Base-by-base conservation (phyloP, 1,284 basidiomycete genomes). In the Retiboletus flavoniger region DNA sequence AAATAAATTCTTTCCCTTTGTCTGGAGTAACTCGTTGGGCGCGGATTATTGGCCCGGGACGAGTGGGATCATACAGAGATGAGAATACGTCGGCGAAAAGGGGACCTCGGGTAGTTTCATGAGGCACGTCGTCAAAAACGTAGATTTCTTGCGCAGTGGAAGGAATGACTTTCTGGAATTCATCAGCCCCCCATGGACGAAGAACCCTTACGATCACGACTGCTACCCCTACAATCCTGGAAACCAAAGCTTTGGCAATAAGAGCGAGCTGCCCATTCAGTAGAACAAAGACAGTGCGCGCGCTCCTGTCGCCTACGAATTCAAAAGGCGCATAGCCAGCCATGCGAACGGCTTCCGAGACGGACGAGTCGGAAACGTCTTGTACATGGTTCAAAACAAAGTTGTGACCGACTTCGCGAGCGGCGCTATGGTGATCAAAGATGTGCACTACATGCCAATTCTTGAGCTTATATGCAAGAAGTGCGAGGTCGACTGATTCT, bases 81-180 rank as follows among this genome's bases (percentile, higher is more conserved):
- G 82, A 73, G 60, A 91, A 83, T 28, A 92, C 85, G 56, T 91
- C 86, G n/a, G 79, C 72, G 63, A 84, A 89, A n/a, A 93, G 76
- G 10, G 73, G 72, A 1, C 88, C 88, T 58, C 85, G 84, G 2
- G 80, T 78, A 16, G 79, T 76, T 38, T 80, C 74, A 49, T 82
- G 79, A 1, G 83, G 80, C 13, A 90, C 85, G 55, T 92, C 90
- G 56, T 91, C 91, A 36, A 91, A 72, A 55, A 92, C 86, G 58
- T 89, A 80, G 10, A 91, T 73, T 9, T 70, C 75, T 63, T 75
- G 78, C 21, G 76, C 83, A 14, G 79, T 80, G 3, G 73, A 53
- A 4, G 90, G 91, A 39, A 93, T 68, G 28, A 78, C 70, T 9
- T 68, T 70, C 54, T 77, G 78, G 57, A 94, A 75, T 16, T 81